Base-by-base conservation (phyloP, 2,329 filamentous ascomycete species). In the Remersonia thermophila region DNA sequence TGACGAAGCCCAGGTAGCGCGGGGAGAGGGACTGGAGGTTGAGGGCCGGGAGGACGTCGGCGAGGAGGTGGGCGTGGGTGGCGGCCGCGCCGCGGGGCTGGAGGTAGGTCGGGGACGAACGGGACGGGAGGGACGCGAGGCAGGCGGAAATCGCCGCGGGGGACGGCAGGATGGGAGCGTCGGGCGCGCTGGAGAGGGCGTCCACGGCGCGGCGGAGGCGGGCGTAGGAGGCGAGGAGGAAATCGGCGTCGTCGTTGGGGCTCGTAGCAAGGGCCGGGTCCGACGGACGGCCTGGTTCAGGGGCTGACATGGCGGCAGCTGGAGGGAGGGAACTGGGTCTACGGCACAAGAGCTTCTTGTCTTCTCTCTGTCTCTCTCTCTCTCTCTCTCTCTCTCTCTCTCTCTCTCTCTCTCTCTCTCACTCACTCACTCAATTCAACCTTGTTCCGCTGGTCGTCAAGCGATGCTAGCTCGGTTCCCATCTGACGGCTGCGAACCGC, bases 1-100 rank as follows among this genome's bases (percentile, higher is more conserved):
- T 93, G 5, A 95, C 81, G 55, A 95, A 94, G 40, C 85, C 87
- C 55, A 84, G 93, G 65, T 93, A 93, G 37, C 76, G 73, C 9
- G 74, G 58, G 30, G 71, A 75, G 29, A 71, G 67, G 46, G 74
- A 77, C 50, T 75, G 71, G 12, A 66, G 70, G 48, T 79, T 85
- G 40, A 91, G 68, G 1, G 69, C 80, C 2, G 71, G 69, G 28
- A 70, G 58, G 38, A 74, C 58, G 40, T 62, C 55, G 7, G 47
- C 23, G 8, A 62, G 47, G 26, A 74, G 60, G 51, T 75, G 69
- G 10, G 51, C 33, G 12, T 64, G 43, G 4, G 61, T 56, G 6
- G 50, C 50, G 2, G 49, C 39, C 39, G 37, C 32, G 23, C 39
- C 43, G 5, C 20, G 44, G n/a, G 39, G 35, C 4, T 11, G 17